phyloP scores from a whole-genome alignment of 2,329 filamentous ascomycete species.

The Nothophoma quercina region DNA sequence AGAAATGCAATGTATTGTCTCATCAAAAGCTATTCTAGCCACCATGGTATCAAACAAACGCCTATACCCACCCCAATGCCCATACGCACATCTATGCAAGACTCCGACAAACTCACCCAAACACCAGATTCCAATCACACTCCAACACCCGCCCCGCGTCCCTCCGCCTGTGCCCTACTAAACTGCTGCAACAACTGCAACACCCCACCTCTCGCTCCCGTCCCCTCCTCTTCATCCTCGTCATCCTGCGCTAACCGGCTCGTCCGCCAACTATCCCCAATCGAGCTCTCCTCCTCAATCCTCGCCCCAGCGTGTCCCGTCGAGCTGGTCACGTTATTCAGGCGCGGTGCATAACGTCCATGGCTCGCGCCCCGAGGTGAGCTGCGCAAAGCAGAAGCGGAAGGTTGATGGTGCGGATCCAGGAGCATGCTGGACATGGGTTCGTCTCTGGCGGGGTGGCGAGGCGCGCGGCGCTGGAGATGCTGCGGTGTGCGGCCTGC shows the following conservation, averaged over 20 bases:
- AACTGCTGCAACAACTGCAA: slow-evolving; percentile 73
- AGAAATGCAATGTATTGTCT: neutral
- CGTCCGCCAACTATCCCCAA: slow-evolving; percentile 66
- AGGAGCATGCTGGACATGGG: slow-evolving; percentile 77
- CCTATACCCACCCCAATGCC: neutral
- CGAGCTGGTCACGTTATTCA: slow-evolving; percentile 32
- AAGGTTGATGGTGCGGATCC: slow-evolving; percentile 78
- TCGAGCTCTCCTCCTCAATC: slow-evolving; percentile 63
- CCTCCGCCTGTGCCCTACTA: slow-evolving; percentile 66
- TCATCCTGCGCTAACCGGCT: slow-evolving; percentile 54
- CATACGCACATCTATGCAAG: neutral
- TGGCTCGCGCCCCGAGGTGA: slow-evolving; percentile 57
- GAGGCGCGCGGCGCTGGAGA: slow-evolving; percentile 35
- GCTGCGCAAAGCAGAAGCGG: slow-evolving; percentile 55
- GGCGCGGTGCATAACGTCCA: slow-evolving; percentile 53
- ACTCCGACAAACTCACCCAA: neutral
- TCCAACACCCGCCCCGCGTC: slow-evolving; percentile 49
- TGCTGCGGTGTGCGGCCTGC: slow-evolving; percentile 34
- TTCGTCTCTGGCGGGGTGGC: slow-evolving; percentile 51
- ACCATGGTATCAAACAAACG: slow-evolving; percentile 8
- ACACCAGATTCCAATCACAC: slow-evolving; percentile 25
- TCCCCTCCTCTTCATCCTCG: slow-evolving; percentile 56
- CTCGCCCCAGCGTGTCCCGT: slow-evolving; percentile 26
- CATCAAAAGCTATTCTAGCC: neutral
- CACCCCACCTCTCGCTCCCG: slow-evolving; percentile 62